Conservation (phyloP, 306 rosid species). For the Cicer pinnatifidum region DNA sequence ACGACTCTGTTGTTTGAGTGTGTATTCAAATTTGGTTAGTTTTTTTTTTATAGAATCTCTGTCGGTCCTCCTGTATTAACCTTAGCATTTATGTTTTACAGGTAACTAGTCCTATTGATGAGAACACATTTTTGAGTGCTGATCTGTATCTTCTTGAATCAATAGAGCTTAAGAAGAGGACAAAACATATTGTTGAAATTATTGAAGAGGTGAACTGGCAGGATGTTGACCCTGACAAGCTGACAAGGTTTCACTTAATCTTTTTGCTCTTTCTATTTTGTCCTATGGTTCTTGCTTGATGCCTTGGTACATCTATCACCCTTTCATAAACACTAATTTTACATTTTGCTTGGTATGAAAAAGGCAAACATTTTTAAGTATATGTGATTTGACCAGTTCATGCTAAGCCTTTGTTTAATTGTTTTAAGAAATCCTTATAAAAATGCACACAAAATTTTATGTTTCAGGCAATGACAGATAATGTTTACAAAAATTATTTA, state of each 20-base stretch:
- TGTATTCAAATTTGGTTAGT: conserved; percentile 3
- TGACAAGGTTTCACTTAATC: conserved; percentile 73
- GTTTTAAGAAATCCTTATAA: conserved; percentile 29
- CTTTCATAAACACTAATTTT: conserved; percentile 9
- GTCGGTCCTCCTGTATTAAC: conserved; percentile 21
- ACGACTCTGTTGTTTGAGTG: neutral
- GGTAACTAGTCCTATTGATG: conserved; percentile 68
- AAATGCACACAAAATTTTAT: neutral
- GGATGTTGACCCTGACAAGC: conserved; percentile 76
- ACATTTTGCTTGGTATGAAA: conserved; percentile 1
- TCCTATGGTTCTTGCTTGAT: conserved; percentile 18
- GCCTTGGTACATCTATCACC: conserved; percentile 20
- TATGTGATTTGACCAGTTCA: conserved; percentile 14
- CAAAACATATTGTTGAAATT: conserved; percentile 77
- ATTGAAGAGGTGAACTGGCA: conserved; percentile 84
- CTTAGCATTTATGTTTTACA: conserved; percentile 47
- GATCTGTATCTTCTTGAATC: conserved; percentile 93
- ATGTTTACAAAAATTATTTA: conserved; percentile 20
- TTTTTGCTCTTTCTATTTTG: conserved; percentile 40
- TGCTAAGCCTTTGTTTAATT: conserved; percentile 12
- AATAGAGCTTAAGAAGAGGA: conserved; percentile 85
- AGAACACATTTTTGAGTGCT: conserved; percentile 77
- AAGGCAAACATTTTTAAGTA: conserved; percentile 3
- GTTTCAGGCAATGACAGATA: neutral
- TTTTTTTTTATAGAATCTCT: conserved; percentile 28